A percentile compares a stretch with the other conserved stretches of the same genome.
These are phyloP conservation scores for Phialocephala sp. DNA, from an alignment of 2,329 filamentous ascomycete genomes.

Conservation along the genomic window DNA sequence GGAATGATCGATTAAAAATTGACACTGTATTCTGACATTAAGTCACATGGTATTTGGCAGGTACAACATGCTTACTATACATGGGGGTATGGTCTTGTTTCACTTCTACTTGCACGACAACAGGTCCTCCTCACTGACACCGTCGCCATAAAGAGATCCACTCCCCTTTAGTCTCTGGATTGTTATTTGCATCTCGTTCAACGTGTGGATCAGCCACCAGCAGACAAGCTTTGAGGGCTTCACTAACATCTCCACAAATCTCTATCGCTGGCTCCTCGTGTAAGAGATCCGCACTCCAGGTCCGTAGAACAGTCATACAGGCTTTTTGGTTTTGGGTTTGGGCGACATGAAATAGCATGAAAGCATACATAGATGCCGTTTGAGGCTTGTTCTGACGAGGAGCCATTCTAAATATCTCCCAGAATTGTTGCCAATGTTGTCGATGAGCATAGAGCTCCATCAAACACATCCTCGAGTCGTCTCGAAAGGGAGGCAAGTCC, in stretches of 20 bases:
- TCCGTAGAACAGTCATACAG: slow-evolving; percentile 56
- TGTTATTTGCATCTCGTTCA: slow-evolving; percentile 26
- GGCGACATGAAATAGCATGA: slow-evolving; percentile 57
- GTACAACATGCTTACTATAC: slow-evolving; percentile 1
- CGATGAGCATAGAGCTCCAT: slow-evolving; percentile 54
- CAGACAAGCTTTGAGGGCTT: slow-evolving; percentile 60
- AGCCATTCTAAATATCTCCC: slow-evolving; percentile 63
- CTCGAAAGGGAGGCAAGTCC: slow-evolving; percentile 49
- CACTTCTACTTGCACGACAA: slow-evolving; percentile 22
- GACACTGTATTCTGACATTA: too few relatives aligned
- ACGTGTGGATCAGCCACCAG: slow-evolving; percentile 55
- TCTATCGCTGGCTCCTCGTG: slow-evolving; percentile 57
- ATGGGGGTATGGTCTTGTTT: slow-evolving; percentile 13
- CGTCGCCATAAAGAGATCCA: slow-evolving; percentile 34
- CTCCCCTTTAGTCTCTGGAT: slow-evolving; percentile 26
- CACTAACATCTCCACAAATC: slow-evolving; percentile 51
- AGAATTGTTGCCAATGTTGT: slow-evolving; percentile 61
- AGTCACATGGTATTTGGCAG: neutral
- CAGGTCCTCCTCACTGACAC: neutral
- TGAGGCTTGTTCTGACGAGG: slow-evolving; percentile 56
- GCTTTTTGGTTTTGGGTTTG: slow-evolving; percentile 49
- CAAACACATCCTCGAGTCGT: slow-evolving; percentile 48
- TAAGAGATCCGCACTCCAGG: slow-evolving; percentile 64
- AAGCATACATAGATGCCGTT: slow-evolving; percentile 58
- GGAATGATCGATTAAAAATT: too few relatives aligned